Evolutionary conservation across 2,329 filamentous ascomycete genomes (phyloP).

Genomic region (Xylariaceae sp.): DNA sequence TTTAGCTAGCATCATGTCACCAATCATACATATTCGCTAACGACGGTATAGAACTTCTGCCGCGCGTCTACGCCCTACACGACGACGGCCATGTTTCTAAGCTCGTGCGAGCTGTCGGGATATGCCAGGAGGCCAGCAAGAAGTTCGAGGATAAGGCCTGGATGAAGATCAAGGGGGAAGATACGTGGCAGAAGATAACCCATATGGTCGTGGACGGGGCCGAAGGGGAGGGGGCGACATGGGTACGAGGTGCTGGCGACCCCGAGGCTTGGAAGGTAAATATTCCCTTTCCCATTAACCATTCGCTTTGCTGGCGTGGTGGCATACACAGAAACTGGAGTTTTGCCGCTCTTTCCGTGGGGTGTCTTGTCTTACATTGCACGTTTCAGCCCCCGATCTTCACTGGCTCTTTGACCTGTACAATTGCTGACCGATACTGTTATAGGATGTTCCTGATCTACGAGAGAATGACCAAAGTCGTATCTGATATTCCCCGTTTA

Average conservation of each 20-base stretch:
- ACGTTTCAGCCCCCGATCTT: neutral
- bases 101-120: slow-evolving; percentile 70
- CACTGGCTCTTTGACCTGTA: neutral
- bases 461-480: neutral
- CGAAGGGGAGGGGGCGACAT: slow-evolving; percentile 58
- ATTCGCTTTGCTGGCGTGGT: too few species aligned
- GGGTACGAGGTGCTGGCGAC: slow-evolving; percentile 69
- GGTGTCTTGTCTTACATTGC: too few species aligned
- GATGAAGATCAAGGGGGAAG: slow-evolving; percentile 60
- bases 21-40: neutral
- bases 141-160: slow-evolving; percentile 54
- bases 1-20: too few species aligned
- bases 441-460: slow-evolving; percentile 17
- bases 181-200: slow-evolving; percentile 66
- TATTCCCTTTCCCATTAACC: too few species aligned
- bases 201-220: slow-evolving; percentile 69
- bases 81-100: slow-evolving; percentile 89
- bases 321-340: too few species aligned
- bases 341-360: too few species aligned
- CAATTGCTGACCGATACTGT: neutral
- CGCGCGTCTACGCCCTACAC: slow-evolving; percentile 53
- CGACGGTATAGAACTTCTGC: slow-evolving; percentile 49
- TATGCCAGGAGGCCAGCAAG: slow-evolving; percentile 63
- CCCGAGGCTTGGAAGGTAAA: slow-evolving; percentile 67
- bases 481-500: too few species aligned